Evolutionary conservation across 2,329 filamentous ascomycete genomes (phyloP).

Genomic region (Ustulina deusta): DNA sequence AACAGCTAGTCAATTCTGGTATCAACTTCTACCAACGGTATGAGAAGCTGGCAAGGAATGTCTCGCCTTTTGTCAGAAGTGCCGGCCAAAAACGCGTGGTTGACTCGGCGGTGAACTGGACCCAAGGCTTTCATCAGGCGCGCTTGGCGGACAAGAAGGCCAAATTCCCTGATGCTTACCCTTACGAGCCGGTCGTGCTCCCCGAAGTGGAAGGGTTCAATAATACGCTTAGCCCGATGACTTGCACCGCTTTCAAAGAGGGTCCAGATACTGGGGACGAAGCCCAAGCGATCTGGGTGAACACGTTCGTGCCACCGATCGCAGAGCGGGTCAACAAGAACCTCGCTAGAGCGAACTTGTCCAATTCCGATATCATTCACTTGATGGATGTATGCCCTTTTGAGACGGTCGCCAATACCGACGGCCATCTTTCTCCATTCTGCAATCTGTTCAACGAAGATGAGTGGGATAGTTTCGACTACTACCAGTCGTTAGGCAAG

Average conservation of each 20-base stretch:
- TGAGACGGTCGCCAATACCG: constrained; percentile 75
- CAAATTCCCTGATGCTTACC: constrained; percentile 59
- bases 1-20: constrained; percentile 80
- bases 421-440: constrained; percentile 73
- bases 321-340: constrained; percentile 75
- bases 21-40: constrained; percentile 82
- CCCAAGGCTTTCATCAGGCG: constrained; percentile 75
- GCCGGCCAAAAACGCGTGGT: constrained; percentile 78
- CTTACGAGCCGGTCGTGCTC: constrained; percentile 73
- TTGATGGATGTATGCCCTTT: constrained; percentile 94
- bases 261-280: constrained; percentile 63
- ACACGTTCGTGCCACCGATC: constrained; percentile 75
- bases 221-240: constrained; percentile 83
- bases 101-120: constrained; percentile 80
- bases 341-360: constrained; percentile 75
- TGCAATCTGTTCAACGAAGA: constrained; percentile 78
- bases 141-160: constrained; percentile 56
- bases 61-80: constrained; percentile 77
- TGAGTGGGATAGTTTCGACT: constrained; percentile 85
- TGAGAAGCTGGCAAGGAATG: constrained; percentile 65
- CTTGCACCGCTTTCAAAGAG: constrained; percentile 77
- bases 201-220: constrained; percentile 75
- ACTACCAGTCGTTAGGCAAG: constrained; percentile 82
- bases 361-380: constrained; percentile 70
- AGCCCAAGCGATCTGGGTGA: constrained; percentile 69